These are phyloP conservation scores for Trichoderma harzianum DNA, from an alignment of 2,329 filamentous ascomycete species.

Conservation along the genomic window DNA sequence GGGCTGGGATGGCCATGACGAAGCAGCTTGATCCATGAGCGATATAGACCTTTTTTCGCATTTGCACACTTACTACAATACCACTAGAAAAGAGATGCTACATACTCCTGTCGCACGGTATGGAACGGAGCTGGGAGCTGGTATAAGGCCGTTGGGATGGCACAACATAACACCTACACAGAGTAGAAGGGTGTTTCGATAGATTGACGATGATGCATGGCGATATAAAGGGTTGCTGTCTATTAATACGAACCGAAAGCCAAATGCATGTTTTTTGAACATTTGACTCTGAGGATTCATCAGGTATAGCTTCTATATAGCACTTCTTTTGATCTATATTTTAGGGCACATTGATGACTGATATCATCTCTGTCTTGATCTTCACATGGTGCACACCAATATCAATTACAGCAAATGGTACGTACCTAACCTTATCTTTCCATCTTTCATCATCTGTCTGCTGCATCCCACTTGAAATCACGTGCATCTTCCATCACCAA, in stretches of 20 bases:
- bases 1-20: neutral
- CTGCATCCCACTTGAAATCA: neutral
- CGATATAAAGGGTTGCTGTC: neutral
- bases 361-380: neutral
- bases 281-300: neutral
- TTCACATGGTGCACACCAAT: neutral
- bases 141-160: neutral
- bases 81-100: constrained; percentile 2
- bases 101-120: neutral
- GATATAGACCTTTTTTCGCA: constrained; percentile 9
- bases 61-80: neutral
- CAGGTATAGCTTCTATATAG: neutral
- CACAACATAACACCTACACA: neutral
- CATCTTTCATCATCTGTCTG: neutral
- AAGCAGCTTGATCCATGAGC: constrained; percentile 8
- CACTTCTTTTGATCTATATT: neutral
- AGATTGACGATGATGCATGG: constrained; percentile 8
- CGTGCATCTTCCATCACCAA: neutral
- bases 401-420: neutral
- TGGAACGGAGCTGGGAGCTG: neutral
- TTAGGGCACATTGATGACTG: neutral
- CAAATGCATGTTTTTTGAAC: neutral
- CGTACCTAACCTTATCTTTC: neutral
- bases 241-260: neutral
- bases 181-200: neutral